Evolutionary conservation across 2,329 filamentous ascomycete species (phyloP), one percentile per base, ranked within the genome.

Genomic region (Periconia macrospinosa): DNA sequence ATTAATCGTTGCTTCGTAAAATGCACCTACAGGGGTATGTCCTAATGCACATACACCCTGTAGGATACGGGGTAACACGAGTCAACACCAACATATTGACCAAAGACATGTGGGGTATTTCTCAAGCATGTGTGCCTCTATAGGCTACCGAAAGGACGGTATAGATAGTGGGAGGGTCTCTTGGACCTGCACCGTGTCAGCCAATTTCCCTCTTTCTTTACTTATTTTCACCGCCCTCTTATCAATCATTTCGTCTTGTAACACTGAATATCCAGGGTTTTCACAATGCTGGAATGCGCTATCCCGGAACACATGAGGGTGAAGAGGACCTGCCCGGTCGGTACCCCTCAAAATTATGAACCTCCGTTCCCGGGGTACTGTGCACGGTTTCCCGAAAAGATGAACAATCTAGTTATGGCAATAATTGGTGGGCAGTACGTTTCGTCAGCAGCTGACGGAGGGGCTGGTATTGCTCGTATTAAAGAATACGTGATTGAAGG

Each of bases 401-500:
- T 66, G 42, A 60, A 70, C 30, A 60, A 65, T 41, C 61, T 74
- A 8, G 71, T 71, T 14, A 71, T 75, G 59, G 71, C 68, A 5
- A 65, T 70, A 15, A 64, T 75, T 33, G 72, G 73, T 20, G 69
- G 63, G 5, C 72, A 75, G 47, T 65, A 62, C 19, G 15, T 49
- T 23, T 49, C 49, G 13, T 19, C 45, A 15, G 40, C 50, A 0
- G 10, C 30, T 2, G 41, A 46, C n/a, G 47, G 55, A 19, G n/a
- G 41, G 9, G 40, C 33, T 11, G 53, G 33, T 1, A 57, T 66
- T 23, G 55, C 59, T n/a, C 60, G 46, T 3, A 54, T 66, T 14
- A 57, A 60, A 20, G 45, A 54, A 2, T 56, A 59, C 23, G 43
- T 63, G 14, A 55, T 45, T 23, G 50, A 43, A 2, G 57, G 50